phyloP scores from a whole-genome alignment of 2,329 filamentous ascomycete genomes.

The Bipolaris bicolor region DNA sequence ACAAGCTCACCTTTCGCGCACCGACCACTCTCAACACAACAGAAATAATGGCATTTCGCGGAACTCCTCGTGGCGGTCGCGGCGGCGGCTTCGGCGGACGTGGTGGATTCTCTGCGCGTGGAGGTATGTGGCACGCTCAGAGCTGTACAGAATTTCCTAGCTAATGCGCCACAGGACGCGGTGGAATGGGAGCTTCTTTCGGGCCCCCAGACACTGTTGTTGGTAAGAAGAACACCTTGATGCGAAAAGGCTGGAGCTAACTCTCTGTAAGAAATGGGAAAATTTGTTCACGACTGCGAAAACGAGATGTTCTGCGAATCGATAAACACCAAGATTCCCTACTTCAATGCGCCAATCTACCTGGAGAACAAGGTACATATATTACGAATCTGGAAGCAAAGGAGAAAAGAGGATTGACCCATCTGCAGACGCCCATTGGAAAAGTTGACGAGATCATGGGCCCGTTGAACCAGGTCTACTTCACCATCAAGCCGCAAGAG shows the following conservation, averaged over 20 bases:
- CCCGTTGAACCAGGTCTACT: constrained; percentile 96
- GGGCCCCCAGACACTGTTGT: constrained; percentile 54
- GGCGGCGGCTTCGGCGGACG: constrained; percentile 59
- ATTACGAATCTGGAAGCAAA: neutral
- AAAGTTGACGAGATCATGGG: constrained; percentile 98
- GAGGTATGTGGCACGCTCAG: constrained; percentile 47
- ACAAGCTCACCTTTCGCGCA: constrained; percentile 35
- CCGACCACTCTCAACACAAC: constrained; percentile 35
- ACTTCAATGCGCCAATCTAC: constrained; percentile 99
- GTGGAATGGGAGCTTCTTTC: constrained; percentile 48
- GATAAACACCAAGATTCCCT: constrained; percentile 92
- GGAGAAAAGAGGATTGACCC: constrained; percentile 26
- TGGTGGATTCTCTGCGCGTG: constrained; percentile 59
- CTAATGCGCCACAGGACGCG: constrained; percentile 47
- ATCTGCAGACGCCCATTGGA: constrained; percentile 75
- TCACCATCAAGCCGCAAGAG: constrained; percentile 96
- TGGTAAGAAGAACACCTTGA: constrained; percentile 37
- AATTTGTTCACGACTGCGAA: constrained; percentile 92
- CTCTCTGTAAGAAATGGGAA: constrained; percentile 78
- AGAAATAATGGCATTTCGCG: constrained; percentile 67
- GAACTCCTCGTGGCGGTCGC: constrained; percentile 47
- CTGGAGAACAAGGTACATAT: constrained; percentile 87
- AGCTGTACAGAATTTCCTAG: constrained; percentile 30
- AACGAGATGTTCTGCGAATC: constrained; percentile 98
- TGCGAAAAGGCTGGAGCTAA: constrained; percentile 23